Percentiles rank a stretch among this genome's conserved stretches.
phyloP scores from a whole-genome alignment of 306 rosid species.

The Vicia faba region DNA sequence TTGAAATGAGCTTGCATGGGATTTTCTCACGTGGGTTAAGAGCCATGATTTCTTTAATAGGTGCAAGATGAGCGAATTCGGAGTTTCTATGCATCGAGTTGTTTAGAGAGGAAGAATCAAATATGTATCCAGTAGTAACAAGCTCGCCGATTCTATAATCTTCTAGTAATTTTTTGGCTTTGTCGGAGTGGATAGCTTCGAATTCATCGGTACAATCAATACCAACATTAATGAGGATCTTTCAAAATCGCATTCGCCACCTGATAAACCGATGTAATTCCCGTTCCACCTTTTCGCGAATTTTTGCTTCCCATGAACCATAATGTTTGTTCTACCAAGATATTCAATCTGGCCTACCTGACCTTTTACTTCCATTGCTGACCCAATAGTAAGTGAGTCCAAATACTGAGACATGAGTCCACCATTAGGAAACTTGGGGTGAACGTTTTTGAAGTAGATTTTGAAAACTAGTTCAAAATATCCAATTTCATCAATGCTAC shows the following conservation, averaged over 20 bases:
- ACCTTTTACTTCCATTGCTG: conserved; percentile 64
- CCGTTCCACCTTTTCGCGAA: conserved; percentile 82
- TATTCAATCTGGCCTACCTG: conserved; percentile 92
- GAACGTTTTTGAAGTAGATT: conserved; percentile 67
- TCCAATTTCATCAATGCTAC: conserved; percentile 58
- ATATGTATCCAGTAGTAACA: conserved; percentile 53
- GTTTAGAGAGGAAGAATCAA: conserved; percentile 65
- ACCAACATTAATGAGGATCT: conserved; percentile 88
- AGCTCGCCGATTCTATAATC: conserved; percentile 72
- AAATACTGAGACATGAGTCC: conserved; percentile 75
- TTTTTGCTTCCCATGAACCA: conserved; percentile 57
- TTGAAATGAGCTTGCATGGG: conserved; percentile 62
- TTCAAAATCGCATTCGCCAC: conserved; percentile 74
- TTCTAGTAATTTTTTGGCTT: conserved; percentile 77
- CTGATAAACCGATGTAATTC: conserved; percentile 85
- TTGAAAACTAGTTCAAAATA: conserved; percentile 71
- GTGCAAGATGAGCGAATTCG: conserved; percentile 38
- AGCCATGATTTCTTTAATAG: conserved; percentile 62
- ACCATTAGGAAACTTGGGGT: conserved; percentile 79
- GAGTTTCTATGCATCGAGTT: conserved; percentile 63
- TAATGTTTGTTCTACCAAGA: conserved; percentile 58
- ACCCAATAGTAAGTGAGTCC: conserved; percentile 57
- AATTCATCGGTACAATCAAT: conserved; percentile 92
- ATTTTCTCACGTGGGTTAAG: conserved; percentile 64
- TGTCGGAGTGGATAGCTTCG: conserved; percentile 89